Evolutionary conservation across 495 filamentous ascomycete species (phyloP).

Genomic region (Penicilliopsis zonata): DNA sequence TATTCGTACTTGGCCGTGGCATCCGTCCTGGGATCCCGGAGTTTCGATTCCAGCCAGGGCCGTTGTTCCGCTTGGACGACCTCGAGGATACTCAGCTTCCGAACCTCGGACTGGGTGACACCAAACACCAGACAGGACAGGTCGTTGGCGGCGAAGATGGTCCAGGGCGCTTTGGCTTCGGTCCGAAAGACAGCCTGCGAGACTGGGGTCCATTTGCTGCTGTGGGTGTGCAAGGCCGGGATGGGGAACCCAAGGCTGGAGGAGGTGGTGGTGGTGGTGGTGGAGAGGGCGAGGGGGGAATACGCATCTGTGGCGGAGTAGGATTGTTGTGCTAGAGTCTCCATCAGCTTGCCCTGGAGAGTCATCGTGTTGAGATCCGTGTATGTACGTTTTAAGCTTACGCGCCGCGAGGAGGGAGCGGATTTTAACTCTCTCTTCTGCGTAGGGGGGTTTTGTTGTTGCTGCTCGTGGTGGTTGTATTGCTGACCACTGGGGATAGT

Average conservation of each 20-base stretch:
- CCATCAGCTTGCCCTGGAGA: constrained; percentile 75
- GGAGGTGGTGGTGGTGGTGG: constrained; percentile 13
- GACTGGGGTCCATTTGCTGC: constrained; percentile 79
- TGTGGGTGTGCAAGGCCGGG: constrained; percentile 62
- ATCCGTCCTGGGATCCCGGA: constrained; percentile 47
- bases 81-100: constrained; percentile 89
- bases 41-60: constrained; percentile 81
- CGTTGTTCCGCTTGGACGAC: constrained; percentile 81
- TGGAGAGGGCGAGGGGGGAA: constrained; percentile 24
- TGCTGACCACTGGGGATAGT: no score
- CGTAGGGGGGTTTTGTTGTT: no score
- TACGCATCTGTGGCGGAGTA: constrained; percentile 45
- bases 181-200: constrained; percentile 96
- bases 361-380: constrained; percentile 65
- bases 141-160: constrained; percentile 94
- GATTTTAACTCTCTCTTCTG: constrained; percentile 22
- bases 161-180: constrained; percentile 78
- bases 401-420: constrained; percentile 41
- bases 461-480: constrained; percentile 24
- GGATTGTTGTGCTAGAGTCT: constrained; percentile 78
- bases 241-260: constrained; percentile 27
- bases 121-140: constrained; percentile 93
- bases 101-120: constrained; percentile 84
- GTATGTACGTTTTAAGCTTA: constrained; percentile 74
- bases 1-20: constrained; percentile 27